phyloP scores from a whole-genome alignment of 345 rosid genomes.

The Pugionium cornutum region DNA sequence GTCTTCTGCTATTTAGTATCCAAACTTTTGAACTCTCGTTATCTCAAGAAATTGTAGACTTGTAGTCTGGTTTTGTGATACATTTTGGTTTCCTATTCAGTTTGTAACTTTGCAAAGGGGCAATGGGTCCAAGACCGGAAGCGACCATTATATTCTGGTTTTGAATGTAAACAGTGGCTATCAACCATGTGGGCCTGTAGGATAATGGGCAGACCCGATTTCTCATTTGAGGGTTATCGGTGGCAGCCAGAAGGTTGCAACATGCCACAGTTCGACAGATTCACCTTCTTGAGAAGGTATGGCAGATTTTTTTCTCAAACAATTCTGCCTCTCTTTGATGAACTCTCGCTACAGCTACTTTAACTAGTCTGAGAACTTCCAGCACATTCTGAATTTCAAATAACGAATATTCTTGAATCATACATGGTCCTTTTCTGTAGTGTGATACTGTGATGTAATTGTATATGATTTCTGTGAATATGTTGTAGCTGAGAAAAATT shows the following conservation, averaged over 20 bases:
- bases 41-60: neutral
- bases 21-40: neutral
- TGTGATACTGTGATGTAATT: slow-evolving; percentile 12
- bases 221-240: slow-evolving; percentile 67
- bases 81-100: slow-evolving; percentile 40
- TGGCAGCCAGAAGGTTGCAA: slow-evolving; percentile 83
- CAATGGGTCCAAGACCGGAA: slow-evolving; percentile 57
- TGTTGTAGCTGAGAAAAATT: neutral
- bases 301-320: neutral
- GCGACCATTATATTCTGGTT: slow-evolving; percentile 66
- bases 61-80: slow-evolving; percentile 4
- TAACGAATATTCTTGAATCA: neutral
- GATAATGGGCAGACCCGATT: slow-evolving; percentile 58
- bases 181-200: slow-evolving; percentile 79
- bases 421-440: neutral
- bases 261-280: slow-evolving; percentile 60
- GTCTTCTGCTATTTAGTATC: neutral
- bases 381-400: neutral
- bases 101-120: slow-evolving; percentile 70
- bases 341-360: neutral
- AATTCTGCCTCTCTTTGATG: neutral
- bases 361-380: neutral
- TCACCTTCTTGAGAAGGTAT: slow-evolving; percentile 67
- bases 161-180: slow-evolving; percentile 67
- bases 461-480: neutral